Percentiles rank a stretch among this genome's conserved stretches.
Evolutionary conservation across 2,329 filamentous ascomycete species (phyloP).

Genomic region (Aspergillus alliaceus): DNA sequence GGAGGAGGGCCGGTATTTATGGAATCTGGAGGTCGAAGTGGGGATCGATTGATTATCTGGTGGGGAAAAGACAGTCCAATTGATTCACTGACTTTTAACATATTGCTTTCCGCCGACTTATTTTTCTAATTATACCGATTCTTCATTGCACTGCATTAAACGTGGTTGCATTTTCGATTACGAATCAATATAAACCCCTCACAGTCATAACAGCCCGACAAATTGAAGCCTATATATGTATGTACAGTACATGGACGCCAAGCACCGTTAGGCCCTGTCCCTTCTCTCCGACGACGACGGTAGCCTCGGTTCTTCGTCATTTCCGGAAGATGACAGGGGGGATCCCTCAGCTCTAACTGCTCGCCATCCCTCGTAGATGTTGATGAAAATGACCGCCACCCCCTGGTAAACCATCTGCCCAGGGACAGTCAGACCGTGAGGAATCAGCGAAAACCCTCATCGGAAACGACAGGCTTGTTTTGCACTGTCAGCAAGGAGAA

Average conservation of each 20-base stretch:
- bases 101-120: too few species aligned
- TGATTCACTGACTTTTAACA: too few species aligned
- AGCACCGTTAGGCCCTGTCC: not conserved
- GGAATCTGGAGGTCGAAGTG: not conserved
- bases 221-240: conserved; percentile 2
- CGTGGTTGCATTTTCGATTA: not conserved
- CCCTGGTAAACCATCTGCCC: too few species aligned
- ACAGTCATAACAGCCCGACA: conserved; percentile 5
- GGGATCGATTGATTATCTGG: not conserved
- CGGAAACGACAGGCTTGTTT: not conserved
- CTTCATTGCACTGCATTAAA: not conserved
- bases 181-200: not conserved
- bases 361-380: not conserved
- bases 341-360: not conserved
- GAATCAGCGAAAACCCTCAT: not conserved
- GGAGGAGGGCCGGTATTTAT: not conserved
- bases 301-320: too few species aligned
- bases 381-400: not conserved
- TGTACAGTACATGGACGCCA: conserved; percentile 4
- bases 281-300: not conserved
- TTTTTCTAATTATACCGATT: too few species aligned
- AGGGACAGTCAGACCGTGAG: too few species aligned
- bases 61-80: not conserved
- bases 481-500: conserved; percentile 5
- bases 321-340: too few species aligned